Base-by-base conservation (phyloP, 2,329 filamentous ascomycete genomes). In the Fusarium metavorans region DNA sequence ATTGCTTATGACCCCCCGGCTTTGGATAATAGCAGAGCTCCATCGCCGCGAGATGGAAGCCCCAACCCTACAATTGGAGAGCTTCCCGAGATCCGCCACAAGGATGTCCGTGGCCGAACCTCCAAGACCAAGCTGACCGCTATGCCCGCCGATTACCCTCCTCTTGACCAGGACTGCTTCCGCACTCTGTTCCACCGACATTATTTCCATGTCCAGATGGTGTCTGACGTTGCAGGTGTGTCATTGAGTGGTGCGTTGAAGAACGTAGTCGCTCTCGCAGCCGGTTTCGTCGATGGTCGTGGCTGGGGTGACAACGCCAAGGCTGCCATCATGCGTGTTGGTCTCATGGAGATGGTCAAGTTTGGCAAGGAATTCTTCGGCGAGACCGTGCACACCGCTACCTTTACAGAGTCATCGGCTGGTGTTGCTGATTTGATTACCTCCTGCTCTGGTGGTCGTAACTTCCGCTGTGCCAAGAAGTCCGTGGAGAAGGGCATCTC, bases 251-350 rank as follows among this genome's bases (percentile, higher is more conserved):
- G 97, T 70, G 97, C 97, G 0, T 87, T 99, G 77, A 99, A 99
- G 88, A 99, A 99, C 87, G 93, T 99, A 75, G 94, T 99, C 65
- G 97, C 97, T 6, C 87, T 99, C 20, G 96, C 95, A 6, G 95
- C 97, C 35, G 97, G 97, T 67, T 99, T 97, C 83, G 95, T 98
- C 52, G 95, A 98, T 75, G 97, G 97, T 39, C 91, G 96, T 71
- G 96, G 96, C 75, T 99, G 97, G 96, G 97, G 97, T 80, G 95
- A 98, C 87, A 99, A 98, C 78, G 96, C 96, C 76, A 98, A 99
- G 87, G 95, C 97, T n/a, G 97, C 97, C 54, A 92, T 99, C 70
- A 98, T 99, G 95, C 94, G 97, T 48, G 93, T 98, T 23, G 97
- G 97, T 9, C 90, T 99, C 54, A 89, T 98, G 78, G 97, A 99